Evolutionary conservation across 2,329 filamentous ascomycete species (phyloP).

Genomic region (Kalmusia sp.): DNA sequence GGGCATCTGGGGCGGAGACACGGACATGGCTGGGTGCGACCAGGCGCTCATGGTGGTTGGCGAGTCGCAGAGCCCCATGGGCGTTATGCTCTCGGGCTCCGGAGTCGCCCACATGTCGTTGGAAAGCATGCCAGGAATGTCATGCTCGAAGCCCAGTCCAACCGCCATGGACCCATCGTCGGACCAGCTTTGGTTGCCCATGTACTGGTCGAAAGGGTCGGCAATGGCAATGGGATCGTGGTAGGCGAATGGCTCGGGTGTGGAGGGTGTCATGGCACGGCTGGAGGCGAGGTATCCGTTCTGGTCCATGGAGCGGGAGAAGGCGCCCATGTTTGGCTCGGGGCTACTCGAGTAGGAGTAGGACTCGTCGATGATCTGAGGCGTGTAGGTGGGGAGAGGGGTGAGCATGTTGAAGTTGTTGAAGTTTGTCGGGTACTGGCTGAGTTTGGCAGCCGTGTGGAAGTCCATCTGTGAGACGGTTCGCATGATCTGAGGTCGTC

Average conservation of each 20-base stretch:
- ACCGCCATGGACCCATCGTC: constrained; percentile 28
- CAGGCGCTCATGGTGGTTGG: constrained; percentile 24
- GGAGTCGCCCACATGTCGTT: constrained; percentile 29
- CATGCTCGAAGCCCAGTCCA: constrained; percentile 31
- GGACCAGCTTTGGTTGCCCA: constrained; percentile 31
- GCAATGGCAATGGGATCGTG: constrained; percentile 28
- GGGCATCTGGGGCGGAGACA: constrained; percentile 23
- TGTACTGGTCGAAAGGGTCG: constrained; percentile 29
- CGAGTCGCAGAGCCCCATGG: constrained; percentile 28
- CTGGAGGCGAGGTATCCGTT: constrained; percentile 26
- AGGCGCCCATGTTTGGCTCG: constrained; percentile 28
- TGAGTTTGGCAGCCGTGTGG: constrained; percentile 33
- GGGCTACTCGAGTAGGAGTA: constrained; percentile 32
- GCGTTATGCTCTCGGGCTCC: constrained; percentile 19
- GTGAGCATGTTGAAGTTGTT: constrained; percentile 34
- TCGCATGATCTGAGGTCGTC: constrained; percentile 27
- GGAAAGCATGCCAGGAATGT: constrained; percentile 27
- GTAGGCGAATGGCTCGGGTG: constrained; percentile 35
- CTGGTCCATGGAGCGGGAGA: constrained; percentile 23
- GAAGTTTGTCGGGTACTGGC: constrained; percentile 29
- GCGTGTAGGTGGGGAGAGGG: constrained; percentile 32
- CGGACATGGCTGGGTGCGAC: constrained; percentile 22
- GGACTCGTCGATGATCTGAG: constrained; percentile 31
- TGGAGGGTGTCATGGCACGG: constrained; percentile 35
- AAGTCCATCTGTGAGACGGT: constrained; percentile 38